Percentiles rank a stretch among this genome's conserved stretches.
phyloP scores from a whole-genome alignment of 805 yeast genomes.

The Metschnikowia reukaufii region DNA sequence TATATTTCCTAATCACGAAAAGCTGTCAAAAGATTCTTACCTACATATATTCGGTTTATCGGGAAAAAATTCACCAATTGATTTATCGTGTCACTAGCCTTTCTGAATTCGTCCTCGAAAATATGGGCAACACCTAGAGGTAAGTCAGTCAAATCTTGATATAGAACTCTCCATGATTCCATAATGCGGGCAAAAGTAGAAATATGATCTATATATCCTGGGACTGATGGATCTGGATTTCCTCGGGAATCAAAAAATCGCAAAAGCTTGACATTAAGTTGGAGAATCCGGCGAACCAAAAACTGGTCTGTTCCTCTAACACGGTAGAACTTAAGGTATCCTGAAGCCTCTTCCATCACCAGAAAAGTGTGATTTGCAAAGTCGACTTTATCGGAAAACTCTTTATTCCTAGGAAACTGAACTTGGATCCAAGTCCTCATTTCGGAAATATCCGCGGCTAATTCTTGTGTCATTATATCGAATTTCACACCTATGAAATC shows the following conservation, averaged over 20 bases:
- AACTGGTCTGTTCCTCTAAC: neutral
- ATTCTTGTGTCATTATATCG: too few relatives aligned
- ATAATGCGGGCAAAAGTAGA: neutral
- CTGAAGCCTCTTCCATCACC: neutral
- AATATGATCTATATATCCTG: neutral
- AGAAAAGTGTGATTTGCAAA: neutral
- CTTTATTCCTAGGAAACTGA: neutral
- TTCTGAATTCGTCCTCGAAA: too few relatives aligned
- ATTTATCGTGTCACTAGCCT: too few relatives aligned
- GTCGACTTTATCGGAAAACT: neutral
- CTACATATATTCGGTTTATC: too few relatives aligned
- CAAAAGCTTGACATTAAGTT: conserved; percentile 1
- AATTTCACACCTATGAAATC: too few relatives aligned
- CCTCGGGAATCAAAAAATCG: neutral
- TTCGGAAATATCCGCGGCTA: too few relatives aligned
- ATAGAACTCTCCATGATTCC: too few relatives aligned
- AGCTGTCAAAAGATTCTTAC: too few relatives aligned
- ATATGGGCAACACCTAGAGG: too few relatives aligned
- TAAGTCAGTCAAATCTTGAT: too few relatives aligned
- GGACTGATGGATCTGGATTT: neutral
- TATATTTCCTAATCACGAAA: too few relatives aligned
- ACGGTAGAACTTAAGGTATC: neutral
- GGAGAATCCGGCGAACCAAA: neutral
- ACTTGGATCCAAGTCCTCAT: neutral
- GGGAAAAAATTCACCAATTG: too few relatives aligned